A percentile compares a stretch with the other conserved stretches of the same genome.
Conservation (phyloP, 176 grass and related monocot genomes). For the Guadua angustifolia region DNA sequence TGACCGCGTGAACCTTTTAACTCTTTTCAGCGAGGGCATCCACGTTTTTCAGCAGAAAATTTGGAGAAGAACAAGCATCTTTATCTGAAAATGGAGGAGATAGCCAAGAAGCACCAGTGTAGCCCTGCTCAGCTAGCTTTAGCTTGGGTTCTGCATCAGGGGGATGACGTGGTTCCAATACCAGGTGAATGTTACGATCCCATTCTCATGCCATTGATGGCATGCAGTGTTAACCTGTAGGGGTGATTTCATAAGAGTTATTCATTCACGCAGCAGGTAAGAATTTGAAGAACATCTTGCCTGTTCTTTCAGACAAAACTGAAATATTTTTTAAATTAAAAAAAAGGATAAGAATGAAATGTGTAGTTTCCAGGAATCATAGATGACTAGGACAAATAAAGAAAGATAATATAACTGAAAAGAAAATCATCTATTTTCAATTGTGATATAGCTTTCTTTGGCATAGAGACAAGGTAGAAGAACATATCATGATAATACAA, state of each 20-base stretch:
- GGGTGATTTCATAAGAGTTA: neutral
- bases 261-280: neutral
- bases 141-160: constrained; percentile 85
- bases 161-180: constrained; percentile 76
- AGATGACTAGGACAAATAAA: neutral
- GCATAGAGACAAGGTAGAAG: neutral
- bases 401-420: neutral
- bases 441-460: constrained; percentile 11
- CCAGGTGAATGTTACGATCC: constrained; percentile 58
- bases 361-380: neutral
- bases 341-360: constrained; percentile 2
- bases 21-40: constrained; percentile 52
- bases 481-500: neutral
- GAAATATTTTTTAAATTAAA: too few relatives aligned
- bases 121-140: constrained; percentile 70
- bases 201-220: neutral
- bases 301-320: neutral
- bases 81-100: constrained; percentile 53
- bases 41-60: constrained; percentile 64
- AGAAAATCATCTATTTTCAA: neutral
- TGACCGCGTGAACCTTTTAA: neutral
- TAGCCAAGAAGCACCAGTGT: constrained; percentile 73
- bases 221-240: neutral
- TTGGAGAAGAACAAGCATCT: constrained; percentile 80
- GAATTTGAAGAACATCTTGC: neutral